Conservation (phyloP, 2,329 filamentous ascomycete species). For the Scedosporium apiospermum region DNA sequence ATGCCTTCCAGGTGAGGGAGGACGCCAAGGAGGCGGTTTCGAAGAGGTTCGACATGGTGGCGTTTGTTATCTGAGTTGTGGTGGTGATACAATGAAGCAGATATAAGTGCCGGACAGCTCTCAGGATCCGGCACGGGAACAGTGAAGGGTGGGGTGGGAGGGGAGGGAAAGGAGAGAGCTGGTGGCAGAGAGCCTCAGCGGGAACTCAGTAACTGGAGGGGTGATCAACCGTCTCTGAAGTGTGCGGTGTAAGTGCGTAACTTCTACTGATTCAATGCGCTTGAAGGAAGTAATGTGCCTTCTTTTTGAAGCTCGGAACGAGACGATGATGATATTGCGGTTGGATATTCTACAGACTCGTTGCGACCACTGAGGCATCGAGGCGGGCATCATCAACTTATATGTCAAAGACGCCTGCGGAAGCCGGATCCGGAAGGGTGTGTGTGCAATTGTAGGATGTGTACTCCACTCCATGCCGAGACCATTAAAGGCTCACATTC, state of each 20-base stretch:
- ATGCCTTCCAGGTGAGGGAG: not conserved
- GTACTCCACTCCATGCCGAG: not conserved
- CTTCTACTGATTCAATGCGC: not conserved
- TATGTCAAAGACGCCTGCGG: not conserved
- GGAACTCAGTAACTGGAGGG: not conserved
- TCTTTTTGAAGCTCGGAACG: not conserved
- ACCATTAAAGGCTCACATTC: no score
- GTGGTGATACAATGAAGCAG: no score
- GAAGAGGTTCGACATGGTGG: not conserved
- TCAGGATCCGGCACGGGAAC: not conserved
- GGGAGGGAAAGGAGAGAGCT: not conserved
- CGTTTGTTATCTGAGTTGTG: no score
- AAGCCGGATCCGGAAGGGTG: not conserved
- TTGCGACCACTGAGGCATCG: not conserved
- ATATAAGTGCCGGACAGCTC: no score
- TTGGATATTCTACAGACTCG: not conserved
- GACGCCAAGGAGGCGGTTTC: slow-evolving; percentile 1
- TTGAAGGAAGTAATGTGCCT: not conserved
- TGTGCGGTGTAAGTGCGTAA: not conserved
- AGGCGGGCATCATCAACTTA: not conserved
- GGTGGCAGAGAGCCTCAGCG: not conserved
- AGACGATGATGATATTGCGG: not conserved
- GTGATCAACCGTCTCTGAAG: not conserved
- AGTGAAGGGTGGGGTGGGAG: not conserved
- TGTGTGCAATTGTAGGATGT: not conserved